These are phyloP conservation scores for Ganoderma lucidum DNA, from an alignment of 1,284 basidiomycete genomes.

Conservation along the genomic window DNA sequence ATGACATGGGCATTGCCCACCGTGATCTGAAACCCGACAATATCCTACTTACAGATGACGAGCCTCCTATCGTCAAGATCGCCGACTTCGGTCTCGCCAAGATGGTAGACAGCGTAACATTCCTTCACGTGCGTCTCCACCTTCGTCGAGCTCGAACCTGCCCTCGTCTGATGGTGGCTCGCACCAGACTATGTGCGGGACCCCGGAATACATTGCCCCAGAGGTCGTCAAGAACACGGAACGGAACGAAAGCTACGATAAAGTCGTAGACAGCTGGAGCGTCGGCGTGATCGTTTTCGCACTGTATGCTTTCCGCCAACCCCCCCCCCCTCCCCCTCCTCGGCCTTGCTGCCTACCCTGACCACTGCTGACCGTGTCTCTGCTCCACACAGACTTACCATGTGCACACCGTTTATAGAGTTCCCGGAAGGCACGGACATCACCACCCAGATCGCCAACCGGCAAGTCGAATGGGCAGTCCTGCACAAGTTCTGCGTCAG, in stretches of 20 bases:
- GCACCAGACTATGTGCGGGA: constrained; percentile 19
- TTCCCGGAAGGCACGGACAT: constrained; percentile 63
- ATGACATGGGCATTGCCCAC: constrained; percentile 79
- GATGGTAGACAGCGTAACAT: constrained; percentile 77
- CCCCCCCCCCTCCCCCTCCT: not conserved
- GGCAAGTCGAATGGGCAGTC: constrained; percentile 68
- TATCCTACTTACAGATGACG: constrained; percentile 72
- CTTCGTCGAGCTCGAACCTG: not conserved
- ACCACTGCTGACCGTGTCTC: not conserved
- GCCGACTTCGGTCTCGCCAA: constrained; percentile 96
- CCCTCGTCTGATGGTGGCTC: not conserved
- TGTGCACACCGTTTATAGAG: constrained; percentile 73
- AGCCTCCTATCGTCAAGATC: constrained; percentile 77
- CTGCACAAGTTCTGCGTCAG: constrained; percentile 45
- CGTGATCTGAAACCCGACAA: constrained; percentile 95
- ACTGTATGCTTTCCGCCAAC: constrained; percentile 3
- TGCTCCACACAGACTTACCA: constrained; percentile 63
- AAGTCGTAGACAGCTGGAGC: constrained; percentile 20
- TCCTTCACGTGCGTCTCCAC: constrained; percentile 60
- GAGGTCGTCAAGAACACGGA: constrained; percentile 8
- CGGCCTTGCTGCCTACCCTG: not conserved
- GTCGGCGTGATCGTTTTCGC: constrained; percentile 17
- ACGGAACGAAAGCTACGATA: constrained; percentile 12
- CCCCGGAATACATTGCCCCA: constrained; percentile 16
- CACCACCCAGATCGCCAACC: constrained; percentile 57